Conservation (phyloP, 2,329 filamentous ascomycete genomes). For the Verticillium alfalfae region DNA sequence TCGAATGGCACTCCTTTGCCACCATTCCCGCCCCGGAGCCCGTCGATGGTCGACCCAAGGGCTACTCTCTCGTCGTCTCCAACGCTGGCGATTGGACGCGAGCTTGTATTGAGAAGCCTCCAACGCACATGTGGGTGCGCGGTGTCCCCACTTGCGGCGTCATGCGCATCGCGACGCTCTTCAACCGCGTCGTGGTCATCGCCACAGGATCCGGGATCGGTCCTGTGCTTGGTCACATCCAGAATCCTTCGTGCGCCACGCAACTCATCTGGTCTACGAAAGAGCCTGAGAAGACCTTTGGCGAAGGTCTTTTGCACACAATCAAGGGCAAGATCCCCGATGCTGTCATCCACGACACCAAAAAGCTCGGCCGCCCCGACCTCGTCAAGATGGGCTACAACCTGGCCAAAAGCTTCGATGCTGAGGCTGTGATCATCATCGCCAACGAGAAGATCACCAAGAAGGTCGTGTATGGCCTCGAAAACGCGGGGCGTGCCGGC, state of each 20-base stretch:
- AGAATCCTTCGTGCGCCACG: slow-evolving; percentile 32
- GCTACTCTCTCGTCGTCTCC: slow-evolving; percentile 65
- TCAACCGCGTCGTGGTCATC: slow-evolving; percentile 59
- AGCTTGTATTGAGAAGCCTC: slow-evolving; percentile 55
- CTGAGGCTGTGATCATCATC: slow-evolving; percentile 70
- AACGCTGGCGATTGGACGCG: slow-evolving; percentile 73
- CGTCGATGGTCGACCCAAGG: slow-evolving; percentile 32
- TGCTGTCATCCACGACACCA: slow-evolving; percentile 65
- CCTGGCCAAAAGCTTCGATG: slow-evolving; percentile 44
- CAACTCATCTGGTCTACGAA: slow-evolving; percentile 67
- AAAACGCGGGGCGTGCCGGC: slow-evolving; percentile 62
- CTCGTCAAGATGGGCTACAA: slow-evolving; percentile 45
- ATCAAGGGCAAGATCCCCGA: slow-evolving; percentile 54
- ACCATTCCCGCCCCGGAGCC: slow-evolving; percentile 56
- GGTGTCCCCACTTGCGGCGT: slow-evolving; percentile 64
- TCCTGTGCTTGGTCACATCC: slow-evolving; percentile 56
- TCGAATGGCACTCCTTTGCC: slow-evolving; percentile 73
- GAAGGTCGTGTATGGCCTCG: slow-evolving; percentile 63
- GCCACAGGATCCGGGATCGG: slow-evolving; percentile 71
- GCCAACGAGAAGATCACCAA: slow-evolving; percentile 64
- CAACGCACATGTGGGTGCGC: slow-evolving; percentile 60
- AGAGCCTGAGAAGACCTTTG: slow-evolving; percentile 57
- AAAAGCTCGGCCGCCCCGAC: slow-evolving; percentile 52
- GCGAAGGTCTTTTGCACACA: slow-evolving; percentile 45
- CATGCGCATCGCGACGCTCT: slow-evolving; percentile 61